Evolutionary conservation across 495 filamentous ascomycete genomes (phyloP).

Genomic region (Cladorrhinum samala): DNA sequence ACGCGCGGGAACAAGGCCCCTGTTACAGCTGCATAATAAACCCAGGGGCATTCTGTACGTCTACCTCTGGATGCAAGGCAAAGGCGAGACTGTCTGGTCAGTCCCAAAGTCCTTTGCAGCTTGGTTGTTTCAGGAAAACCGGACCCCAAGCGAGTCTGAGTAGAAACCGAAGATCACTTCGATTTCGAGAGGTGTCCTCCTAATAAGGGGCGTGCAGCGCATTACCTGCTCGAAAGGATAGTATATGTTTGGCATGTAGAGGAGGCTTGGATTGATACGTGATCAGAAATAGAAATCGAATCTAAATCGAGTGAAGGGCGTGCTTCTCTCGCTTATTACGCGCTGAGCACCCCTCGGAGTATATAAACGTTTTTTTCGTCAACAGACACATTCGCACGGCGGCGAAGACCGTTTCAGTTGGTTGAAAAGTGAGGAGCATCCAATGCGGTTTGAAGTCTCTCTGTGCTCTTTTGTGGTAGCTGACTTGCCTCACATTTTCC

Average conservation of each 20-base stretch:
- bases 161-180: no score
- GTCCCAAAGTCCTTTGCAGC: background rate
- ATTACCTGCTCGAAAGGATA: background rate
- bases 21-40: background rate
- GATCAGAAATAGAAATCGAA: background rate
- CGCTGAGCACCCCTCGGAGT: background rate
- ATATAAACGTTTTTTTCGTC: background rate
- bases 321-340: background rate
- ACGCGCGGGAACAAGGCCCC: background rate
- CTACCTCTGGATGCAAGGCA: constrained; percentile 2
- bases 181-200: no score
- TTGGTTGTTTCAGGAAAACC: background rate
- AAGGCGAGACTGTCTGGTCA: background rate
- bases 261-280: background rate
- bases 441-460: background rate
- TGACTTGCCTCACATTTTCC: no score
- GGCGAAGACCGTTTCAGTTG: background rate
- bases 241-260: background rate
- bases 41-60: background rate
- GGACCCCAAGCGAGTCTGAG: background rate
- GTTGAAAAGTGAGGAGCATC: background rate
- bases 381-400: no score
- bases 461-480: no score
- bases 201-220: background rate
- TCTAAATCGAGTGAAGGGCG: background rate